Conservation (phyloP, 1,139 yeast genomes). For the Saccharomyces hybrid region DNA sequence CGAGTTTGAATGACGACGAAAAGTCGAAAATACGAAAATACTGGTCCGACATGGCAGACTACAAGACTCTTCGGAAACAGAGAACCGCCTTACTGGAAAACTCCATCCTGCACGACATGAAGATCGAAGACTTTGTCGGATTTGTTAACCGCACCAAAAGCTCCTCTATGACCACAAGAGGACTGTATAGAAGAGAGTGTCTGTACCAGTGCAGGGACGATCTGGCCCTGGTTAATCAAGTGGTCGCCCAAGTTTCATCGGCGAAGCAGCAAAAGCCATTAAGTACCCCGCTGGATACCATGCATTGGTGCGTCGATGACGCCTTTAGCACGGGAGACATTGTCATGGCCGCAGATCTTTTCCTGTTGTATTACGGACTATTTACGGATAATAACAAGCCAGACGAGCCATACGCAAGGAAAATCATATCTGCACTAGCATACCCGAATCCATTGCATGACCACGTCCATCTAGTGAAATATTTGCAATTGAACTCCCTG, state of each 20-base stretch:
- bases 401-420: slow-evolving; percentile 5
- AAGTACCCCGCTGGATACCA: slow-evolving; percentile 7
- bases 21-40: not conserved
- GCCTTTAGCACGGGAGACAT: slow-evolving; percentile 14
- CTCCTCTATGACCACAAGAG: slow-evolving; percentile 14
- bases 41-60: not conserved
- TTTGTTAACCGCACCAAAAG: slow-evolving; percentile 5
- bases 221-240: slow-evolving; percentile 1
- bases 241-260: slow-evolving; percentile 1
- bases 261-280: not conserved
- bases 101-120: slow-evolving; percentile 3
- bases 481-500: slow-evolving; percentile 10
- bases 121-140: slow-evolving; percentile 1
- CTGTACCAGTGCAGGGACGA: slow-evolving; percentile 9
- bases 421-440: slow-evolving; percentile 15
- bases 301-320: slow-evolving; percentile 16
- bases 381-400: slow-evolving; percentile 5
- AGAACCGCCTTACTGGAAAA: slow-evolving; percentile 6
- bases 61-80: not conserved
- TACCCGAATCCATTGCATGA: slow-evolving; percentile 20
- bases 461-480: slow-evolving; percentile 12
- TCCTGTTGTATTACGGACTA: slow-evolving; percentile 13
- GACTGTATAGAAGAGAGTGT: slow-evolving; percentile 18
- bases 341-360: slow-evolving; percentile 19
- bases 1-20: not conserved